Conservation (phyloP, 164 flowering plant species). For the Dillenia turbinata region DNA sequence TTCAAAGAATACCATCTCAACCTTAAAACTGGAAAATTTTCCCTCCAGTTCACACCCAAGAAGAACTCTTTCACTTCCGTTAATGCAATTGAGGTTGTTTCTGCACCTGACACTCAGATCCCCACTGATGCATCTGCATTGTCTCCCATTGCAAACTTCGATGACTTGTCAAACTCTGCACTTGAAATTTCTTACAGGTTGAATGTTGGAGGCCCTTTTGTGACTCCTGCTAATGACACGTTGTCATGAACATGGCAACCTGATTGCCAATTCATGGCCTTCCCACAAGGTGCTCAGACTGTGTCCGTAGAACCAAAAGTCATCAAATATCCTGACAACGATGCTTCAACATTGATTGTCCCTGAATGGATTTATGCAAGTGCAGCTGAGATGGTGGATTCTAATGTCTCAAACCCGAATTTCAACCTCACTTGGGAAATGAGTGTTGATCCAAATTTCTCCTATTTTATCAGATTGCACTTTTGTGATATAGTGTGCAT, state of each 20-base stretch:
- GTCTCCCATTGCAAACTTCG: conserved; percentile 33
- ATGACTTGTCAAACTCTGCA: conserved; percentile 37
- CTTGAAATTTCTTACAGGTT: conserved; percentile 50
- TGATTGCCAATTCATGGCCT: conserved; percentile 29
- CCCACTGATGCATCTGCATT: conserved; percentile 46
- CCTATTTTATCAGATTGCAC: conserved; percentile 68
- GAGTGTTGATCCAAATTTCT: conserved; percentile 45
- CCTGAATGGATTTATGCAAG: conserved; percentile 65
- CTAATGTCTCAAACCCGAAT: conserved; percentile 25
- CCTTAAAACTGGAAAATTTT: conserved; percentile 33
- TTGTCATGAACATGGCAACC: conserved; percentile 65
- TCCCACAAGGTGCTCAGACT: conserved; percentile 37
- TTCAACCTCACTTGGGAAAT: conserved; percentile 77
- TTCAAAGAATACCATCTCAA: conserved; percentile 71
- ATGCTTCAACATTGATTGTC: conserved; percentile 50
- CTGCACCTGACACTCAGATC: conserved; percentile 57
- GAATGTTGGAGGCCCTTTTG: conserved; percentile 64
- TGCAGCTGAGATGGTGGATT: conserved; percentile 56
- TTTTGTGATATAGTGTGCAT: conserved; percentile 87
- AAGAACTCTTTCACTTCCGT: conserved; percentile 58
- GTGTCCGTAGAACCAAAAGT: conserved; percentile 33
- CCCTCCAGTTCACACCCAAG: conserved; percentile 56
- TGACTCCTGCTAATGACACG: conserved; percentile 59
- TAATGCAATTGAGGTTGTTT: conserved; percentile 76
- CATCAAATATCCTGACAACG: conserved; percentile 38